Evolutionary conservation across 768 basidiomycete species (phyloP), one percentile per base, ranked within the genome.

Genomic region (Pholiota molesta): DNA sequence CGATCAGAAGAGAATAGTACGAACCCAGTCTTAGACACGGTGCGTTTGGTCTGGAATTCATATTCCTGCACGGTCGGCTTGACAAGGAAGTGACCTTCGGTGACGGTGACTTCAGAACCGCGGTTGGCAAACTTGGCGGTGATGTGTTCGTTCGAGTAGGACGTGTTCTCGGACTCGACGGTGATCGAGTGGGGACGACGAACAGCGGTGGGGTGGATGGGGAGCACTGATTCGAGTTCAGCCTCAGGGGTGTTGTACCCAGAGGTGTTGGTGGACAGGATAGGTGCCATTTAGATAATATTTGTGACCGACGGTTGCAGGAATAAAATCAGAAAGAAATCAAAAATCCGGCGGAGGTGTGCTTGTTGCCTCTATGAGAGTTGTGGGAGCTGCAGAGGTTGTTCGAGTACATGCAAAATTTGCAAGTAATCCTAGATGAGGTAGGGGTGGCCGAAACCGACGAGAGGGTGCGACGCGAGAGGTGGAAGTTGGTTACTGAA

Each of bases 401-500:
- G 91, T 96, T 95, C 66, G 91, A 93, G 92, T 89, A 97, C 94
- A 95, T 95, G 86, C 90, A 93, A 81, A 69, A 73, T 71, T 71
- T 78, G 79, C 75, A 80, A 75, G 74, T 70, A 68, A 75, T 76
- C 72, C 40, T 52, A 55, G 40, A 63, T 49, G 49, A 63, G 63
- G 63, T 64, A 62, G 52, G 63, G 57, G 61, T 58, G 56, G 62
- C 55, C 54, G 61, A 60, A 64, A 68, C 66, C 62, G 45, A 62
- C 44, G 44, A 57, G 35, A 23, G 52, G 23, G 28, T 33, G 47
- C 14, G 52, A 42, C n/a, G 56, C 49, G 29, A 39, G 55, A 39
- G 51, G 2, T 55, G 51, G 47, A 58, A 52, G 53, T 56, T 61
- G 52, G 57, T 40, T 63, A 54, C 39, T 19, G 64, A 47, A 37